phyloP scores from a whole-genome alignment of 768 basidiomycete species.

The Russula griseocarnosa region DNA sequence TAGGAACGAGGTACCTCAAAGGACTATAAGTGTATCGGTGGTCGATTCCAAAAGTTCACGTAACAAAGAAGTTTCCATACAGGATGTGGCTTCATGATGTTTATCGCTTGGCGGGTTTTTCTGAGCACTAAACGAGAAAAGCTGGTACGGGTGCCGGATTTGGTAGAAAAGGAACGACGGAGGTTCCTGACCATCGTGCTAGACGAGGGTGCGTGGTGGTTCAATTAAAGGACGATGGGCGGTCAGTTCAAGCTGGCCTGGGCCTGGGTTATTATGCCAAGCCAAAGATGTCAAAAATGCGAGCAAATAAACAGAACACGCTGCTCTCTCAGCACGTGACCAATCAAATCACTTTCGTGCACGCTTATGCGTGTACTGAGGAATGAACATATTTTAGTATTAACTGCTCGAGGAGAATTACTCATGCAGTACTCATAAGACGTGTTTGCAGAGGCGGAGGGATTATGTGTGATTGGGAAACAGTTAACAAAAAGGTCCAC shows the following conservation, averaged over 20 bases:
- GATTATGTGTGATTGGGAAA: background rate
- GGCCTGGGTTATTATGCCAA: background rate
- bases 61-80: constrained; percentile 24
- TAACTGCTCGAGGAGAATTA: background rate
- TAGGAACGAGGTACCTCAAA: constrained; percentile 15
- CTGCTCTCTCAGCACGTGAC: constrained; percentile 9
- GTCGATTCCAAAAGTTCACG: background rate
- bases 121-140: constrained; percentile 4
- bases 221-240: background rate
- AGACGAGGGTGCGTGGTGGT: background rate
- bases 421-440: background rate
- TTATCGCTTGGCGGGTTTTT: constrained; percentile 29
- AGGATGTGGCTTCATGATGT: constrained; percentile 31
- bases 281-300: background rate
- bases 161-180: background rate
- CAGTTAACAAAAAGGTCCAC: constrained; percentile 16
- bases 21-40: background rate
- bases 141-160: background rate
- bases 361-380: background rate
- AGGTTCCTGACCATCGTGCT: constrained; percentile 1
- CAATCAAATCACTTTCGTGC: constrained; percentile 1
- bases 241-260: no score
- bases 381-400: background rate
- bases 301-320: constrained; percentile 18
- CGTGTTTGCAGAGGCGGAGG: background rate